Percentiles rank a stretch among this genome's conserved stretches.
phyloP scores from a whole-genome alignment of 2,329 filamentous ascomycete species.

The Ophiostoma fasciatum region DNA sequence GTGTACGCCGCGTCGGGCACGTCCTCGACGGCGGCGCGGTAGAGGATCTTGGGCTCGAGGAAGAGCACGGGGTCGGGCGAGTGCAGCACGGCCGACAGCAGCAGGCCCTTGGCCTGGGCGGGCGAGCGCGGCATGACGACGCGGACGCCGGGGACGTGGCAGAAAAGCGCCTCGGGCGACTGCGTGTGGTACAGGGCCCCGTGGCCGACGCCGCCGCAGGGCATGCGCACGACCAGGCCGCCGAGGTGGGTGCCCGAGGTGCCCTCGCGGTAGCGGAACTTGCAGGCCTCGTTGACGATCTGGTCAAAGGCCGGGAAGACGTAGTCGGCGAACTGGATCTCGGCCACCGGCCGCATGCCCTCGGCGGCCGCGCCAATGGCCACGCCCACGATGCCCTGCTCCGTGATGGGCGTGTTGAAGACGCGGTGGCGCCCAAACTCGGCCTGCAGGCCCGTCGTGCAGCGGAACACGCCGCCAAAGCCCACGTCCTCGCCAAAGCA shows the following conservation, averaged over 20 bases:
- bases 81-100: slow-evolving; percentile 56
- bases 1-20: slow-evolving; percentile 69
- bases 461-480: slow-evolving; percentile 92
- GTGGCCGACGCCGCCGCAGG: slow-evolving; percentile 77
- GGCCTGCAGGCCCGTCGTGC: slow-evolving; percentile 77
- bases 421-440: slow-evolving; percentile 79
- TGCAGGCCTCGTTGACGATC: slow-evolving; percentile 84
- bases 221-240: slow-evolving; percentile 79
- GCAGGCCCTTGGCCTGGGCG: slow-evolving; percentile 72
- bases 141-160: slow-evolving; percentile 70
- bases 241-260: slow-evolving; percentile 46
- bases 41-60: slow-evolving; percentile 88
- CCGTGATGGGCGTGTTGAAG: slow-evolving; percentile 89
- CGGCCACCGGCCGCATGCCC: slow-evolving; percentile 83
- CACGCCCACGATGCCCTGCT: slow-evolving; percentile 91
- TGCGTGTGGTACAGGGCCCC: slow-evolving; percentile 81
- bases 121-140: slow-evolving; percentile 81
- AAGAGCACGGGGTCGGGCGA: slow-evolving; percentile 81
- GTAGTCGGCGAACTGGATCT: slow-evolving; percentile 94
- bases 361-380: slow-evolving; percentile 81
- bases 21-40: slow-evolving; percentile 81
- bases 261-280: slow-evolving; percentile 66
- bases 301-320: slow-evolving; percentile 89
- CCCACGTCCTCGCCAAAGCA: slow-evolving; percentile 95
- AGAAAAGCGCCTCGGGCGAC: slow-evolving; percentile 77